Evolutionary conservation across 495 filamentous ascomycete genomes (phyloP).

Genomic region (Tetracladium setigerum): DNA sequence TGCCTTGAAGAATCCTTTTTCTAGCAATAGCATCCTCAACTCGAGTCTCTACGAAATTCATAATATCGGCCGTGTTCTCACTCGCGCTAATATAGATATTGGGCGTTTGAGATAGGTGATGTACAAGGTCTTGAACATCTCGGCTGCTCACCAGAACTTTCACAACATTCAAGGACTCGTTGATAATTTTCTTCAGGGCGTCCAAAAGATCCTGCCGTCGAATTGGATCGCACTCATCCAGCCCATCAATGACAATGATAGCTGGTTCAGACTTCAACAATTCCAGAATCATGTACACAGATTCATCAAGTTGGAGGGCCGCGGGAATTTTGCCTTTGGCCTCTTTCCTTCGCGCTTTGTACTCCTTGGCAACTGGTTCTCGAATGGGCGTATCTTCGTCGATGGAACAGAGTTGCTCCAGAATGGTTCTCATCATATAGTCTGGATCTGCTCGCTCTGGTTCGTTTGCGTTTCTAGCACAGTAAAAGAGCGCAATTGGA

Average conservation of each 20-base stretch:
- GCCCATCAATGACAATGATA: constrained; percentile 37
- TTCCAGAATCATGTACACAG: not conserved
- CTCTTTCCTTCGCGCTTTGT: not conserved
- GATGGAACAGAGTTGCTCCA: constrained; percentile 3
- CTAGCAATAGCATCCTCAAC: constrained; percentile 3
- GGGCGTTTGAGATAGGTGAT: constrained; percentile 14
- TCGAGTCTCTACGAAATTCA: constrained; percentile 20
- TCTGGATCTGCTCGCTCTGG: constrained; percentile 11
- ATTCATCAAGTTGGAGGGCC: constrained; percentile 2
- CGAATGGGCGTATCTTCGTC: not conserved
- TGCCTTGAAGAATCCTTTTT: constrained; percentile 2
- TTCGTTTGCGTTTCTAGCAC: constrained; percentile 5
- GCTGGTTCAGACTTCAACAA: constrained; percentile 14
- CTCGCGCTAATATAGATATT: constrained; percentile 26
- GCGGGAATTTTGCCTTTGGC: not conserved
- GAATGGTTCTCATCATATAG: constrained; percentile 3
- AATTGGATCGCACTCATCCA: constrained; percentile 35
- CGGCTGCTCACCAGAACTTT: constrained; percentile 33
- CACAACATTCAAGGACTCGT: constrained; percentile 22
- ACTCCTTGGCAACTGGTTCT: not conserved
- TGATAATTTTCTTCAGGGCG: constrained; percentile 24
- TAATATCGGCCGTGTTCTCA: constrained; percentile 27
- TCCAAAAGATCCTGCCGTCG: constrained; percentile 25
- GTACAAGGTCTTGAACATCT: constrained; percentile 29
- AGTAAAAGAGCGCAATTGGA: constrained; percentile 9